phyloP scores from a whole-genome alignment of 2,329 filamentous ascomycete species.

The Xylaria hypoxylon region DNA sequence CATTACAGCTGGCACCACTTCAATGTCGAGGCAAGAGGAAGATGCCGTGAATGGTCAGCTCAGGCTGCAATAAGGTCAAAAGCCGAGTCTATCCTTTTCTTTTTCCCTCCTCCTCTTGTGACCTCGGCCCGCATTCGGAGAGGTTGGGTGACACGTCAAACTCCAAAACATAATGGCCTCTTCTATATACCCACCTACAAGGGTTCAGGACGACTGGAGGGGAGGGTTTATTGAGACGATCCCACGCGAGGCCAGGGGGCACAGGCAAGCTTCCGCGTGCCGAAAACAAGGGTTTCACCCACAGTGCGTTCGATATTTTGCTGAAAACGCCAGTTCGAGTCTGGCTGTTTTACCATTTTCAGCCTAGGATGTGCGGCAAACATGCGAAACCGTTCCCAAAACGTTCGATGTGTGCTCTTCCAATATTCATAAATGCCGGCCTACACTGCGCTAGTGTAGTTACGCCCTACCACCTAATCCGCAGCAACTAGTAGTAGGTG shows the following conservation, averaged over 20 bases:
- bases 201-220: conserved; percentile 27
- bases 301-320: conserved; percentile 25
- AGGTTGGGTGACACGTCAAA: conserved; percentile 34
- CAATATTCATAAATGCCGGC: conserved; percentile 14
- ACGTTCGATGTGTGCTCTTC: conserved; percentile 30
- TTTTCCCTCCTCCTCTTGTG: conserved; percentile 22
- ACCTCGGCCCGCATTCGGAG: conserved; percentile 8
- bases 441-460: conserved; percentile 6
- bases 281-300: conserved; percentile 28
- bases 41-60: conserved; percentile 26
- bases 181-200: conserved; percentile 27
- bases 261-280: conserved; percentile 39
- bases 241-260: conserved; percentile 32
- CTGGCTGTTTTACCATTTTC: conserved; percentile 31
- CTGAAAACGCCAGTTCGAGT: conserved; percentile 21
- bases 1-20: conserved; percentile 17
- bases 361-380: conserved; percentile 29
- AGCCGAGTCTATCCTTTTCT: conserved; percentile 23
- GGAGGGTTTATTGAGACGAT: conserved; percentile 38
- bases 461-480: conserved; percentile 1
- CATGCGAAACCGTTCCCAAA: conserved; percentile 35
- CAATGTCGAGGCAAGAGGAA: conserved; percentile 9
- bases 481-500: conserved; percentile 34
- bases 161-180: conserved; percentile 25
- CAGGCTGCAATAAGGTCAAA: conserved; percentile 30